These are phyloP conservation scores for Populus ilicifolia DNA, from an alignment of 345 rosid species.

Conservation along the genomic window DNA sequence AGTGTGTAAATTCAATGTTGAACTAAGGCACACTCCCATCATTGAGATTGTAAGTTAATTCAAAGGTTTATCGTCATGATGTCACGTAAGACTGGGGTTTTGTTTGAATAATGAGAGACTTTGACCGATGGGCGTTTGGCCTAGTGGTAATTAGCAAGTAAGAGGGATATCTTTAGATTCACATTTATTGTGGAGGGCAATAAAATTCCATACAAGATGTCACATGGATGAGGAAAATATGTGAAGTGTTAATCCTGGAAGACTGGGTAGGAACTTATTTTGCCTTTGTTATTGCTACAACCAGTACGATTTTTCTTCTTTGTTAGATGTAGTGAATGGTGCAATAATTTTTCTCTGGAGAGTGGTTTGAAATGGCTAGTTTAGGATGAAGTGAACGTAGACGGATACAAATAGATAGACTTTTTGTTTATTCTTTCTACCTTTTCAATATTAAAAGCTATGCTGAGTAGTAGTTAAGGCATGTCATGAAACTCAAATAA, in stretches of 20 bases:
- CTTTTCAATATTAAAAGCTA: neutral
- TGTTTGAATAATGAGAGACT: too few species aligned
- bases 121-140: too few species aligned
- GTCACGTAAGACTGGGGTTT: too few species aligned
- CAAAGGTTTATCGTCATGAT: neutral
- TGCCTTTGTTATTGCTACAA: neutral
- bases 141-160: too few species aligned
- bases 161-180: neutral
- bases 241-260: neutral
- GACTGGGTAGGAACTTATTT: neutral
- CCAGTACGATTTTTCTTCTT: neutral
- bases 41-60: neutral
- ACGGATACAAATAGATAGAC: neutral
- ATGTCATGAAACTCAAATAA: neutral
- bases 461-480: neutral
- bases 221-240: neutral
- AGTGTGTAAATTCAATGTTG: neutral
- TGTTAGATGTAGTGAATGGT: neutral
- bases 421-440: neutral
- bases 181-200: neutral
- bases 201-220: neutral
- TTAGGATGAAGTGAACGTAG: too few species aligned
- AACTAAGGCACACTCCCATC: neutral
- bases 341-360: neutral
- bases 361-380: neutral